A percentile compares a stretch with the other conserved stretches of the same genome.
Conservation (phyloP, 768 basidiomycete species). For the Suillus americanus region DNA sequence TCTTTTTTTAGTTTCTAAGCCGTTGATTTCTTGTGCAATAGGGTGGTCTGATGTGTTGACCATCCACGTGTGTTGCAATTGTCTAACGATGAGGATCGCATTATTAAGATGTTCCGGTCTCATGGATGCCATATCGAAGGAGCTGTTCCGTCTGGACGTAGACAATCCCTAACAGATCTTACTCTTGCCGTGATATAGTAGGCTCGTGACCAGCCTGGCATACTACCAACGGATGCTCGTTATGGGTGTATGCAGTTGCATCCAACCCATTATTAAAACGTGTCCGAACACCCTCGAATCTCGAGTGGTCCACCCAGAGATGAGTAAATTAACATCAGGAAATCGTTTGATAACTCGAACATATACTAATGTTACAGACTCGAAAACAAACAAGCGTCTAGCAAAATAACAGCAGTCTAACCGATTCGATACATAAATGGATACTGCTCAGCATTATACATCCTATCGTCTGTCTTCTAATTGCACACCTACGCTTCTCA, state of each 20-base stretch:
- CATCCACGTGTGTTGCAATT: too few relatives aligned
- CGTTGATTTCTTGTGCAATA: too few relatives aligned
- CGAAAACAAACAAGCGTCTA: background rate
- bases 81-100: too few relatives aligned
- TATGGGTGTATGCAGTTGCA: background rate
- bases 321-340: background rate
- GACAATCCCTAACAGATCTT: background rate
- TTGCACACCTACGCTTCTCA: constrained; percentile 6
- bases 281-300: background rate
- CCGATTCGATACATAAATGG: constrained; percentile 4
- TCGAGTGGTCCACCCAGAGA: background rate
- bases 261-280: background rate
- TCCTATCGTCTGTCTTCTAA: constrained; percentile 1
- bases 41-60: too few relatives aligned
- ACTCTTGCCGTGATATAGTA: background rate
- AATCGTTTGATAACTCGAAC: background rate
- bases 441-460: constrained; percentile 5
- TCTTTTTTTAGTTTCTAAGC: too few relatives aligned
- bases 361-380: background rate
- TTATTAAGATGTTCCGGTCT: background rate
- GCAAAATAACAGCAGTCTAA: constrained; percentile 1
- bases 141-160: background rate
- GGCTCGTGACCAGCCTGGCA: background rate
- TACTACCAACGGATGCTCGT: too few relatives aligned
- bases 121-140: background rate